phyloP scores from a whole-genome alignment of 257 asterid genomes.

The Gentiana straminea region DNA sequence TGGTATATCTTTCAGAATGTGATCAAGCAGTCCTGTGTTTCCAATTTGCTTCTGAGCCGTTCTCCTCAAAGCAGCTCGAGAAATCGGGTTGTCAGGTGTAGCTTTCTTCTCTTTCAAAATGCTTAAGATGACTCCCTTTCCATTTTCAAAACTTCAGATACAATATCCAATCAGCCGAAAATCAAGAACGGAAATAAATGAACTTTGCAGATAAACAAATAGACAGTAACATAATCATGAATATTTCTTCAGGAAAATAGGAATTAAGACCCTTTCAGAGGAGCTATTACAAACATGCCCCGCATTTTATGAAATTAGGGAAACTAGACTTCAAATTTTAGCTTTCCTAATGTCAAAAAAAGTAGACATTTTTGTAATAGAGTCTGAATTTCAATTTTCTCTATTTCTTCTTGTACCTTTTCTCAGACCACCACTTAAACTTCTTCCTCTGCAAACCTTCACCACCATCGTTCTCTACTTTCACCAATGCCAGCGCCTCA shows the following conservation, averaged over 20 bases:
- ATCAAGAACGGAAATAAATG: not conserved
- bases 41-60: slow-evolving; percentile 23
- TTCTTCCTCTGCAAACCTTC: slow-evolving; percentile 13
- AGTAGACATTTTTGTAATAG: no score
- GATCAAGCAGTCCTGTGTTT: slow-evolving; percentile 19
- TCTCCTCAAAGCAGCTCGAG: slow-evolving; percentile 15
- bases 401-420: slow-evolving; percentile 5
- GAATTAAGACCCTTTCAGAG: no score
- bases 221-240: not conserved
- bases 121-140: slow-evolving; percentile 16
- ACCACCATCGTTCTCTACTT: slow-evolving; percentile 11
- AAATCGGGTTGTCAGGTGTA: slow-evolving; percentile 11
- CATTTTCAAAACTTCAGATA: slow-evolving; percentile 15
- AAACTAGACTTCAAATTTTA: no score
- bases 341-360: no score
- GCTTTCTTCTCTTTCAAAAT: slow-evolving; percentile 21
- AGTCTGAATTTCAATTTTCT: no score
- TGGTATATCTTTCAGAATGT: slow-evolving; percentile 22
- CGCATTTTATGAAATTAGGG: no score
- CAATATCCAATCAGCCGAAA: slow-evolving; percentile 2
- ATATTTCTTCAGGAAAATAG: no score
- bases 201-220: no score
- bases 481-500: slow-evolving; percentile 1
- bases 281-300: no score
- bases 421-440: slow-evolving; percentile 18